Base-by-base conservation (phyloP, 129 eudicot genomes). In the Chrysanthemum seticuspe region DNA sequence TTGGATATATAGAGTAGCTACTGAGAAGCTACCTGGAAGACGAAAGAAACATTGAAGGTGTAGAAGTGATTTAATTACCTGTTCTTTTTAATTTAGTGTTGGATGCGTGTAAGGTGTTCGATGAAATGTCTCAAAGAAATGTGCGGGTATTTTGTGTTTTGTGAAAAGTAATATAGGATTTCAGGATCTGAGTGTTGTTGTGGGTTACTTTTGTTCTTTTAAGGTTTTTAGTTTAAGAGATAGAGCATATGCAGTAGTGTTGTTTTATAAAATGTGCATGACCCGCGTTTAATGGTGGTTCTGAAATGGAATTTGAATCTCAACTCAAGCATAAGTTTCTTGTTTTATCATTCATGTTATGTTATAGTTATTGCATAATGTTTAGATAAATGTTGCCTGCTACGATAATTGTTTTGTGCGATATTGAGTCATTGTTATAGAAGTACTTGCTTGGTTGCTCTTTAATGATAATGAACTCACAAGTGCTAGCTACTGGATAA, bases 1-100 rank as follows among this genome's bases (percentile, higher is more conserved):
- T 12, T 78, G 82, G 82, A 78, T 78, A 65, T 78, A 78, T 55
- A 78, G 82, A 72, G 56, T 78, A 78, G 82, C 82, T 47, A 72
- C 82, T 14, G 77, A 78, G 67, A 71, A 78, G 82, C 78, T 78
- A 18, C 82, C 82, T 47, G 82, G 82, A 56, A 36, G 82, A 72
- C 48, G 82, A 78, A 78, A 78, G 82, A 78, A 78, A 73, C 82
- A 78, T 62, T 78, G 71, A 69, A 56, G 44, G 52, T 14, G 29
- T 5, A 55, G 68, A 64, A 10, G 25, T 23, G 25, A 23, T 23
- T 23, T 23, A 23, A 23, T 23, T 23, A 23, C 25, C 25, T 23
- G 25, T 23, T 23, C 25, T 23, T 23, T 23, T 23, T 23, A 23
- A 18, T 10, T 60, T 60, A 60, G 70, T 19, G 19, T 27, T 10